phyloP scores from a whole-genome alignment of 1,284 basidiomycete species.

The Microbotryum silenes-acaulis region DNA sequence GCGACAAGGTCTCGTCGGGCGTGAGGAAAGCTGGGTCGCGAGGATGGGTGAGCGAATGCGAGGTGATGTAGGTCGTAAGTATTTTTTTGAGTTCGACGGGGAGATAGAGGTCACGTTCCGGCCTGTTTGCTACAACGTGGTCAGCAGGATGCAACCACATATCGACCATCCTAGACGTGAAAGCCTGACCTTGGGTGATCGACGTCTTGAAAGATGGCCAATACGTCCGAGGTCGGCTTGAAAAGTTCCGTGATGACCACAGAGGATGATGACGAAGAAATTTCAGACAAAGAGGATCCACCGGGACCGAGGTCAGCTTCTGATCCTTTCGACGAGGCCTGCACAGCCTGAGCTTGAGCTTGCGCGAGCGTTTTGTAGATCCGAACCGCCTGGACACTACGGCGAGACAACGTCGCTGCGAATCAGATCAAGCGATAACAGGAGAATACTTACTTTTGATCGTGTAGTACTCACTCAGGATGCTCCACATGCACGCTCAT shows the following conservation, averaged over 20 bases:
- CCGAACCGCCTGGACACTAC: slow-evolving; percentile 47
- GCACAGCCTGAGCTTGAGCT: slow-evolving; percentile 41
- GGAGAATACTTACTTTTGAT: not conserved
- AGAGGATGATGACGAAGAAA: slow-evolving; percentile 15
- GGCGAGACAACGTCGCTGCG: not conserved
- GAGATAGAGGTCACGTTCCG: slow-evolving; percentile 47
- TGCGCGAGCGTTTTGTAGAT: slow-evolving; percentile 52
- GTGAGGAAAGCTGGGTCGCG: slow-evolving; percentile 62
- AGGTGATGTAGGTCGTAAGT: slow-evolving; percentile 56
- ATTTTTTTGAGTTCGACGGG: slow-evolving; percentile 51
- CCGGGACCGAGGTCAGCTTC: slow-evolving; percentile 45
- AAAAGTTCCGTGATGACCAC: slow-evolving; percentile 56
- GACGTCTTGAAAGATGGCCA: slow-evolving; percentile 54
- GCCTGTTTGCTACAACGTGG: slow-evolving; percentile 2
- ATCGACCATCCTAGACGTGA: slow-evolving; percentile 6
- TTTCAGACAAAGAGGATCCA: slow-evolving; percentile 41
- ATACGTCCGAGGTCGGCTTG: slow-evolving; percentile 57
- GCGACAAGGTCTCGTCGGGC: slow-evolving; percentile 46
- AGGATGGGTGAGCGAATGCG: slow-evolving; percentile 57
- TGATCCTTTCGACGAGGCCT: slow-evolving; percentile 42
- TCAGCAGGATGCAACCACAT: slow-evolving; percentile 44
- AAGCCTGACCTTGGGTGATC: slow-evolving; percentile 38
- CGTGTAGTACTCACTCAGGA: slow-evolving; percentile 39
- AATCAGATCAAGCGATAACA: not conserved
- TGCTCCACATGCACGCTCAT: slow-evolving; percentile 57